A percentile compares a stretch with the other conserved stretches of the same genome.
Conservation (phyloP, 2,329 filamentous ascomycete species). For the Colletotrichum paranaense region DNA sequence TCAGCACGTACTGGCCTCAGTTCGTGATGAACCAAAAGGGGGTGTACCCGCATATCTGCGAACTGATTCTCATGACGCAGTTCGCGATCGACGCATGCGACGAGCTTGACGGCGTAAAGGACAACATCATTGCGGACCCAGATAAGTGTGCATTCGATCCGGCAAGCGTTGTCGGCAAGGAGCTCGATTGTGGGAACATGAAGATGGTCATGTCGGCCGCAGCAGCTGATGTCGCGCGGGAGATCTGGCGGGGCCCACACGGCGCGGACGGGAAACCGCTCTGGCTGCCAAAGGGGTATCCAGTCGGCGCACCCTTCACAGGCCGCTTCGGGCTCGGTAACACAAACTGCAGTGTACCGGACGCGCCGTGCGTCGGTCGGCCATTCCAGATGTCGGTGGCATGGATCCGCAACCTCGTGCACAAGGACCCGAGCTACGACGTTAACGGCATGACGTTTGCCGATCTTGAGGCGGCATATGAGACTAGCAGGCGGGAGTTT, state of each 20-base stretch:
- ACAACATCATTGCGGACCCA: slow-evolving; percentile 29
- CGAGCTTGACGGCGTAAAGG: slow-evolving; percentile 30
- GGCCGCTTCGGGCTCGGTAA: slow-evolving; percentile 30
- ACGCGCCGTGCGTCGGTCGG: slow-evolving; percentile 5
- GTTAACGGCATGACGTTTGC: slow-evolving; percentile 7
- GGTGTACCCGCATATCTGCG: slow-evolving; percentile 27
- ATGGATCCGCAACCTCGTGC: slow-evolving; percentile 33
- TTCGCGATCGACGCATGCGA: slow-evolving; percentile 37
- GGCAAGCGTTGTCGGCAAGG: slow-evolving; percentile 31
- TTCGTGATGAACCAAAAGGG: slow-evolving; percentile 33
- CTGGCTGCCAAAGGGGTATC: slow-evolving; percentile 24
- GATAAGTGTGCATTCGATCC: slow-evolving; percentile 41
- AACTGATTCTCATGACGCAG: slow-evolving; percentile 45
- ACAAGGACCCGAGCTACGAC: slow-evolving; percentile 23
- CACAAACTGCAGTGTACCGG: slow-evolving; percentile 28
- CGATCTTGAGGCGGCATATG: slow-evolving; percentile 22
- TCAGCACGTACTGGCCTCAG: slow-evolving; percentile 36
- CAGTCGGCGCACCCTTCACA: slow-evolving; percentile 30
- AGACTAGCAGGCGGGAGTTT: slow-evolving; percentile 31
- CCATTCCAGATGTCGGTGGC: slow-evolving; percentile 34
- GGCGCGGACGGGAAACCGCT: slow-evolving; percentile 16
- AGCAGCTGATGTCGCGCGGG: slow-evolving; percentile 19
- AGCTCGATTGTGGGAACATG: slow-evolving; percentile 41
- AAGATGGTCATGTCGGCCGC: slow-evolving; percentile 25
- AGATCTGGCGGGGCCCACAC: slow-evolving; percentile 30